These are phyloP conservation scores for Cyberlindnera euphorbiiphila DNA, from an alignment of 805 yeast genomes.

Conservation along the genomic window DNA sequence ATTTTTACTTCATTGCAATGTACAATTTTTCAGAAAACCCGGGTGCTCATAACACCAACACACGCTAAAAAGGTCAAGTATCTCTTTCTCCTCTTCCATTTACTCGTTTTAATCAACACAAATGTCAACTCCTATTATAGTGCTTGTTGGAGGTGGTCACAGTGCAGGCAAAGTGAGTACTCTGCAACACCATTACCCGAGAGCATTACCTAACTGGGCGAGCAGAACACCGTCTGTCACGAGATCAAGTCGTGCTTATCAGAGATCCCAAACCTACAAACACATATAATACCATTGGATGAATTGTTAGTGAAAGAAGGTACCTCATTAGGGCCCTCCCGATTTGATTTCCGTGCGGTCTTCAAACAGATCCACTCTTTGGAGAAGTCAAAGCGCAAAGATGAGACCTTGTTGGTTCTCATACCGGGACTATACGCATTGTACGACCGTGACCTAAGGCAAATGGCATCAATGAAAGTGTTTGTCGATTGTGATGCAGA, in stretches of 20 bases:
- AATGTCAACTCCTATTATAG: conserved; percentile 27
- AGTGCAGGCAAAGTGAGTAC: conserved; percentile 45
- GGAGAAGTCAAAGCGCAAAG: not conserved
- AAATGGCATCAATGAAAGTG: conserved; percentile 58
- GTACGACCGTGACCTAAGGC: conserved; percentile 53
- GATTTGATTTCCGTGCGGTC: conserved; percentile 31
- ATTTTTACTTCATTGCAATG: no score
- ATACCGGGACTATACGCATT: conserved; percentile 81
- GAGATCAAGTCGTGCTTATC: conserved; percentile 33
- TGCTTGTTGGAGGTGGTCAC: conserved; percentile 61
- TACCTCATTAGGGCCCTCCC: conserved; percentile 8
- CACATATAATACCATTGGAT: conserved; percentile 42
- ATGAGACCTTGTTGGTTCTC: conserved; percentile 36
- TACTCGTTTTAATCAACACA: no score
- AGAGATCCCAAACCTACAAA: conserved; percentile 25
- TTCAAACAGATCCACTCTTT: conserved; percentile 18
- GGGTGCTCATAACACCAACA: no score
- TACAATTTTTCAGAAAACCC: no score
- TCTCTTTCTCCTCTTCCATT: no score
- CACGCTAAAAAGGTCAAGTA: no score
- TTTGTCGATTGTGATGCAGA: conserved; percentile 86
- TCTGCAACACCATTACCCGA: no score
- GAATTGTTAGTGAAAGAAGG: conserved; percentile 29
- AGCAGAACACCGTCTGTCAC: conserved; percentile 30
- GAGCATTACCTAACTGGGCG: not conserved